Conservation (phyloP, 176 grass and related monocot genomes). For the Zoysia japonica region DNA sequence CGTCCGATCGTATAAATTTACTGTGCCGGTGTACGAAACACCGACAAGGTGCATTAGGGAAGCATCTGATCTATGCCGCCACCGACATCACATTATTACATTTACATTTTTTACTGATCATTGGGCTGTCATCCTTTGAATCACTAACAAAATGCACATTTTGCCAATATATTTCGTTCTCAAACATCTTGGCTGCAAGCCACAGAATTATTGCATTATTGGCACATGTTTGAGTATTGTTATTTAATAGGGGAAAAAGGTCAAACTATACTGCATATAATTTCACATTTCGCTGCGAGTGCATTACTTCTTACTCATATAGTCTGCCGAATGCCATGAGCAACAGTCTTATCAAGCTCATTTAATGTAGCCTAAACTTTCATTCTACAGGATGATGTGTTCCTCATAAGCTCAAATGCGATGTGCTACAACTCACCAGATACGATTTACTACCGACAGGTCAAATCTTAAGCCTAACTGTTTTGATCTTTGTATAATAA, state of each 20-base stretch:
- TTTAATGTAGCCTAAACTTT: conserved; percentile 21
- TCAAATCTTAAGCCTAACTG: conserved; percentile 28
- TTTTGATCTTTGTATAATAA: conserved; percentile 6
- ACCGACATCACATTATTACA: conserved; percentile 34
- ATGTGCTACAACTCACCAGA: conserved; percentile 95
- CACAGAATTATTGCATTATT: neutral
- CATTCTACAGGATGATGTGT: conserved; percentile 83
- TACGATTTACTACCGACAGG: conserved; percentile 95
- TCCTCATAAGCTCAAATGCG: conserved; percentile 82
- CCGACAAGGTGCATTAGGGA: conserved; percentile 19
- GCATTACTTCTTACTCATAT: neutral
- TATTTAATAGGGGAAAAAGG: conserved; percentile 50
- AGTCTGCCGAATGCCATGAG: neutral
- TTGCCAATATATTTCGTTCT: neutral
- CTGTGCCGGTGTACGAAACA: no score
- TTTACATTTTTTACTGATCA: conserved; percentile 18
- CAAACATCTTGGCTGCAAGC: conserved; percentile 11
- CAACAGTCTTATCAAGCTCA: conserved; percentile 8
- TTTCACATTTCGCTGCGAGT: neutral
- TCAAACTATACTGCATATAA: conserved; percentile 19
- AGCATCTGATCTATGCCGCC: conserved; percentile 8
- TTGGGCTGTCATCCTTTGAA: conserved; percentile 1
- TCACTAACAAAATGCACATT: neutral
- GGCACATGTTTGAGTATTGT: neutral
- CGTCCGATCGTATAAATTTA: no score